phyloP scores from a whole-genome alignment of 495 filamentous ascomycete species.

The Staphylotrichum tortipilum region DNA sequence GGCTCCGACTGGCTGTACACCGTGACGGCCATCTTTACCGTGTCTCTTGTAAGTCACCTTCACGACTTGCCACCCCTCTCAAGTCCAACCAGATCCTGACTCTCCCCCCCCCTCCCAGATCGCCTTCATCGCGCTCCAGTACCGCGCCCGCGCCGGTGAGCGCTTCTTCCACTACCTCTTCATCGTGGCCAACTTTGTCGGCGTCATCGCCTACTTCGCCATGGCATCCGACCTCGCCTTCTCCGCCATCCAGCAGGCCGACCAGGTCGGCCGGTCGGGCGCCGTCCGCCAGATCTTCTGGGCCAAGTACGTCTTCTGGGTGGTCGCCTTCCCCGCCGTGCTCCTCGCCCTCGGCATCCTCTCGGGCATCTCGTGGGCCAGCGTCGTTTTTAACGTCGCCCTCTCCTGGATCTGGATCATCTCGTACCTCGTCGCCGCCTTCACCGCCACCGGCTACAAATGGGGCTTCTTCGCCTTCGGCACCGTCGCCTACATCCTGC shows the following conservation, averaged over 20 bases:
- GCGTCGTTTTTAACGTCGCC: constrained; percentile 36
- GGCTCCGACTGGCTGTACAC: constrained; percentile 43
- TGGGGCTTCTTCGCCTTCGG: constrained; percentile 45
- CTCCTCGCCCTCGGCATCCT: constrained; percentile 37
- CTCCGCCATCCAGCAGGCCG: constrained; percentile 22
- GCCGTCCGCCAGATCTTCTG: constrained; percentile 41
- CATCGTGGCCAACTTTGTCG: constrained; percentile 38
- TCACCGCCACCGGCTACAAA: constrained; percentile 39
- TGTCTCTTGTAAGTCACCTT: constrained; percentile 26
- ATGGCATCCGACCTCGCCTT: constrained; percentile 38
- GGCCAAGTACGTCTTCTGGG: constrained; percentile 44
- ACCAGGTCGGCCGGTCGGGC: constrained; percentile 21
- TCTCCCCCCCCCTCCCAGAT: constrained; percentile 9
- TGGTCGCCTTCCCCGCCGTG: constrained; percentile 35
- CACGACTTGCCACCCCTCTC: neutral
- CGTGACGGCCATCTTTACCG: constrained; percentile 35
- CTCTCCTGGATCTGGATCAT: constrained; percentile 41
- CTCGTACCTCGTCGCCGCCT: constrained; percentile 36
- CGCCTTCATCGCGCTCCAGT: constrained; percentile 29
- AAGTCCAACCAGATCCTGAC: neutral
- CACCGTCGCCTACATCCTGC: constrained; percentile 27
- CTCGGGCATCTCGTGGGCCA: constrained; percentile 38
- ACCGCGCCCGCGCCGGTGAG: constrained; percentile 35
- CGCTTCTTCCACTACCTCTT: constrained; percentile 49
- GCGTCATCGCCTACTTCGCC: constrained; percentile 39